Percentiles rank a stretch among this genome's conserved stretches.
Conservation (phyloP, 495 filamentous ascomycete species). For the Apodospora peruviana region DNA sequence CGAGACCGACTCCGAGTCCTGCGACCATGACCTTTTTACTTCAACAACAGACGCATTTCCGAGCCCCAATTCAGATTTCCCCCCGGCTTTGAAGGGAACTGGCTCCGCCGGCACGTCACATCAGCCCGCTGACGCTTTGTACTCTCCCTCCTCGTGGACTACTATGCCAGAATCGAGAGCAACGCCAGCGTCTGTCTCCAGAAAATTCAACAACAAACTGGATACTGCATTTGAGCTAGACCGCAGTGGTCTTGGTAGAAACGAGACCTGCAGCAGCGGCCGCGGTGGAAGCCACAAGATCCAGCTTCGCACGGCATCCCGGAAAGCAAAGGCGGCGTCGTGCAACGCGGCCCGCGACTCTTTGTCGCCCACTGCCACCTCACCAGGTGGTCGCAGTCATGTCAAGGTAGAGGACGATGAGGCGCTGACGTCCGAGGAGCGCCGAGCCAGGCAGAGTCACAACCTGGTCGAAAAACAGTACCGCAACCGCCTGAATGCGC, state of each 20-base stretch:
- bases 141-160: no score
- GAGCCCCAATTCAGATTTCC: no score
- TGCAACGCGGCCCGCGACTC: neutral
- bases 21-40: neutral
- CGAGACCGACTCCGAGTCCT: constrained; percentile 2
- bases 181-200: no score
- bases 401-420: constrained; percentile 4
- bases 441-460: constrained; percentile 20
- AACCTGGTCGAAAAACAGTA: constrained; percentile 29
- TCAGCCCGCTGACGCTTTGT: no score
- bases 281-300: constrained; percentile 5
- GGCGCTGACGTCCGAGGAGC: constrained; percentile 16
- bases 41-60: neutral
- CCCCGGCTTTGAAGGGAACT: neutral
- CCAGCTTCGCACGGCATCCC: constrained; percentile 19
- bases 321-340: constrained; percentile 11
- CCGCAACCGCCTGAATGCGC: constrained; percentile 22
- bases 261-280: neutral
- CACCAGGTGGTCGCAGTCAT: no score
- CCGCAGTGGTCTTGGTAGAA: neutral
- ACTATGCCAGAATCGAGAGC: no score
- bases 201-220: neutral
- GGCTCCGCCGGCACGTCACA: neutral
- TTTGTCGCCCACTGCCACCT: neutral
- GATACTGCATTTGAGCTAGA: neutral